Percentiles rank a stretch among this genome's conserved stretches.
Evolutionary conservation across 768 basidiomycete genomes (phyloP).

Genomic region (Tremella fuciformis): DNA sequence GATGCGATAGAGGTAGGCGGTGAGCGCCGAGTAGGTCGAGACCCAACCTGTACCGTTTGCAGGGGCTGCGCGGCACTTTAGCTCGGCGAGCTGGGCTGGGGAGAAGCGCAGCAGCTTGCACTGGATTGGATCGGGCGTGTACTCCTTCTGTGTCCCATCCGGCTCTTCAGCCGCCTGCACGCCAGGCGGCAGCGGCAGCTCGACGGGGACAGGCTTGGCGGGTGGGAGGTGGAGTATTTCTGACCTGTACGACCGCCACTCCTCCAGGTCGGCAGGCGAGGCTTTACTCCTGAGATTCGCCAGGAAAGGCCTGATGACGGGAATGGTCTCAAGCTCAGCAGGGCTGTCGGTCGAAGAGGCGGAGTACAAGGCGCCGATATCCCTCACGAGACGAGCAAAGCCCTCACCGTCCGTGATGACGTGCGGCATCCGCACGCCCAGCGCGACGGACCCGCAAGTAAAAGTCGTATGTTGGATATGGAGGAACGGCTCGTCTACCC

Average conservation of each 20-base stretch:
- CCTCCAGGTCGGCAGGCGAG: neutral
- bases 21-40: constrained; percentile 26
- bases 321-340: constrained; percentile 1
- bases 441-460: constrained; percentile 25
- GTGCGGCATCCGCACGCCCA: constrained; percentile 30
- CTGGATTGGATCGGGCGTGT: neutral
- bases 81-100: neutral
- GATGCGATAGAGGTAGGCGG: constrained; percentile 20
- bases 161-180: neutral
- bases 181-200: neutral
- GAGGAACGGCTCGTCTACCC: constrained; percentile 18
- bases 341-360: neutral
- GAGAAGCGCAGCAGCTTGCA: constrained; percentile 22
- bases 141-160: neutral
- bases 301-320: constrained; percentile 4
- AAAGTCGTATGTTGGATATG: constrained; percentile 29
- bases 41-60: constrained; percentile 11
- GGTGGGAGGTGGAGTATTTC: neutral
- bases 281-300: neutral
- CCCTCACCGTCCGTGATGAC: constrained; percentile 31
- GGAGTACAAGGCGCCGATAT: constrained; percentile 28
- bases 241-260: neutral
- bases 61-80: constrained; percentile 11
- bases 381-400: constrained; percentile 28
- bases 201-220: neutral